Base-by-base conservation (phyloP, 371 early-diverging fungal species). In the Rhizomucor pusillus region DNA sequence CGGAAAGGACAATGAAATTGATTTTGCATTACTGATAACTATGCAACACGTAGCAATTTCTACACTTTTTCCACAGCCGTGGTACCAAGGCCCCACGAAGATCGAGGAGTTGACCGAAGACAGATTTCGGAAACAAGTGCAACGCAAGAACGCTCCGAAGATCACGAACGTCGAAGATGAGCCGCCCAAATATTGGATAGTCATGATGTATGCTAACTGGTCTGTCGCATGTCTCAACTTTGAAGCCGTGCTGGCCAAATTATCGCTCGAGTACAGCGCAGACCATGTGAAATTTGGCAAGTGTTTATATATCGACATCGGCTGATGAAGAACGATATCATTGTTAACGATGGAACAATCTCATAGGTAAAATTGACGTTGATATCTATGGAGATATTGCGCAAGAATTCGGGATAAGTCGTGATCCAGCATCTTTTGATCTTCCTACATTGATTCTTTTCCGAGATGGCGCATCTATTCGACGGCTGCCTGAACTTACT, bases 1-100 rank as follows among this genome's bases (percentile, higher is more conserved):
- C 14, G 37, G 11, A 37, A 14, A 34, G 23, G 20, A 18, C 10
- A 51, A 34, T 14, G 48, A n/a, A 20, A 34, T 6, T 46, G 24
- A 20, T 7, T 25, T 5, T n/a, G n/a, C 14, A 43, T 43, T 43
- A 16, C 5, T 25, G 10, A 45, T 3, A 24, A 39, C 19, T 52
- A 18, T 25, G 10, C 25, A 5, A 19, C 37, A 12, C 49, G 2
- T 54, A 82, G 82, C 57, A 0, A 49, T 84, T 29, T 84, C 80
- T 14, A 68, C 75, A 16, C 45, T 77, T 1, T 67, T 80, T 25
- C 81, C 81, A 34, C 84, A 81, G 34, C 84, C 84, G 13, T 69
- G 82, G 59, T 84, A 84, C 49, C 77, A 67, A 29, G 84, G 84
- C 1, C 78, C 84, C 7, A 76, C 76, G 20, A 71, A 75, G 23